Evolutionary conservation across 2,329 filamentous ascomycete genomes (phyloP).

Genomic region (Talaromyces rugulosus): DNA sequence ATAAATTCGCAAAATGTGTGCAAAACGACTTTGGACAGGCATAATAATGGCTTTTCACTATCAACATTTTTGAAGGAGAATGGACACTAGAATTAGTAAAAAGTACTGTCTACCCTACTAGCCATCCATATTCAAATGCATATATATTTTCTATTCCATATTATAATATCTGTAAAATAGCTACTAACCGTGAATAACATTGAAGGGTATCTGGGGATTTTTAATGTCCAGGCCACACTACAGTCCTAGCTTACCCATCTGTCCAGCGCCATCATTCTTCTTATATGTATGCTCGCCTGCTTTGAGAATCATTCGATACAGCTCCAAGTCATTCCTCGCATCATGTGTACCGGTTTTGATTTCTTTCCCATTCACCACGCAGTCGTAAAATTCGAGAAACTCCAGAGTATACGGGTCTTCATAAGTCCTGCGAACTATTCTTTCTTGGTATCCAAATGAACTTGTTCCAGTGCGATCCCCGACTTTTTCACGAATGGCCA

Average conservation of each 20-base stretch:
- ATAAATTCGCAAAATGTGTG: slow-evolving; percentile 7
- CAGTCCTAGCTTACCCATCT: neutral
- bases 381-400: slow-evolving; percentile 37
- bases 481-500: slow-evolving; percentile 44
- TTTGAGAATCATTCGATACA: slow-evolving; percentile 37
- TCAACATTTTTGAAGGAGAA: neutral
- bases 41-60: neutral
- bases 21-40: slow-evolving; percentile 9
- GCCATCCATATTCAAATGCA: neutral
- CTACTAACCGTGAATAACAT: neutral
- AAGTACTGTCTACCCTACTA: too few species aligned
- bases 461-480: slow-evolving; percentile 21
- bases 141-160: neutral
- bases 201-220: neutral
- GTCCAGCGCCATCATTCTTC: neutral
- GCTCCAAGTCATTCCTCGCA: slow-evolving; percentile 38
- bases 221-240: neutral
- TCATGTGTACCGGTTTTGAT: slow-evolving; percentile 41
- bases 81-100: too few species aligned
- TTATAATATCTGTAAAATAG: too few species aligned
- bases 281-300: slow-evolving; percentile 15
- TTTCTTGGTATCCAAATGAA: slow-evolving; percentile 30
- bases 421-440: slow-evolving; percentile 42
- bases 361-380: slow-evolving; percentile 33
- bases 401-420: slow-evolving; percentile 45